Percentiles rank a stretch among this genome's conserved stretches.
phyloP scores from a whole-genome alignment of 768 basidiomycete genomes.

The Serendipita indica region DNA sequence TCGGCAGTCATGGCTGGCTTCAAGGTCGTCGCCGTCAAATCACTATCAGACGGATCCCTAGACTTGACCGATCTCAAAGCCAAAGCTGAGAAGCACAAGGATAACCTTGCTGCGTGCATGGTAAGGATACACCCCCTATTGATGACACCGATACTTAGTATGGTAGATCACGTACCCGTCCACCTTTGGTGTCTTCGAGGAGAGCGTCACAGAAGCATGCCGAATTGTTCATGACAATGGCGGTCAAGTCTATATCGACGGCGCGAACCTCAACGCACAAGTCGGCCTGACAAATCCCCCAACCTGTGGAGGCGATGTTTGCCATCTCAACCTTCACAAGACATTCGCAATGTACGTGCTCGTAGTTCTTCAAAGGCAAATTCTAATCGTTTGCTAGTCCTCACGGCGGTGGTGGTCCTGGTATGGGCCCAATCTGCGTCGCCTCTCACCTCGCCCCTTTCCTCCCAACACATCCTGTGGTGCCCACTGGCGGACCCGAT shows the following conservation, averaged over 20 bases:
- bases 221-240: constrained; percentile 87
- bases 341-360: constrained; percentile 84
- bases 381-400: constrained; percentile 36
- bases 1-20: constrained; percentile 95
- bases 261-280: constrained; percentile 89
- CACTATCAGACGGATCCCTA: constrained; percentile 70
- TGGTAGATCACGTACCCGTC: constrained; percentile 86
- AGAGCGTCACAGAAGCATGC: constrained; percentile 75
- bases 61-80: constrained; percentile 71
- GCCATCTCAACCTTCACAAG: constrained; percentile 97
- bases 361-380: neutral
- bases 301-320: constrained; percentile 93
- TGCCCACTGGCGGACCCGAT: constrained; percentile 47
- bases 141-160: neutral
- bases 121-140: constrained; percentile 26
- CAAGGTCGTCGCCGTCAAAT: constrained; percentile 93
- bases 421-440: constrained; percentile 91
- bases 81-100: constrained; percentile 84
- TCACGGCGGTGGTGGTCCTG: constrained; percentile 94
- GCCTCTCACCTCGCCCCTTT: constrained; percentile 89
- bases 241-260: constrained; percentile 95
- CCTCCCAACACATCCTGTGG: constrained; percentile 74
- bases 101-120: constrained; percentile 93
- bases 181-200: constrained; percentile 95
- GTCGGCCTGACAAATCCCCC: constrained; percentile 87